Evolutionary conservation across 148 eudicot species (phyloP), one percentile per base, ranked within the genome.

Genomic region (Oxyria digyna): DNA sequence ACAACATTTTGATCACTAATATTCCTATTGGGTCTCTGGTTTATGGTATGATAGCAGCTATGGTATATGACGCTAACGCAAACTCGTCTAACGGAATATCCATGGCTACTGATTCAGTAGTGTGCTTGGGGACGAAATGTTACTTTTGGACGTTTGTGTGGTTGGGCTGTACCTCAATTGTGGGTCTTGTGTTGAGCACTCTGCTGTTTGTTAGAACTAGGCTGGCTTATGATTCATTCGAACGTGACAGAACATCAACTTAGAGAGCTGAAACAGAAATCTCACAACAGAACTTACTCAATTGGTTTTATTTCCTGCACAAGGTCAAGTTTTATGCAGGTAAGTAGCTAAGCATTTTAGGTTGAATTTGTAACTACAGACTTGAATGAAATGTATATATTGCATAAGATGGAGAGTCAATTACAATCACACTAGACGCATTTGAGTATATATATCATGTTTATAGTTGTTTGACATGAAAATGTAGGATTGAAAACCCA

Each of bases 1-100:
- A 76, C 63, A 76, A 76, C 50, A 72, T 76, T 23, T 46, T 76
- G 67, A 76, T 76, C 41, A 76, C 79, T 24, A 76, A 76, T 75
- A 76, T 76, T 35, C 79, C 79, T 1, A 62, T 76, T 1, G 79
- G 79, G 48, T 76, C 79, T 8, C 20, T 71, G 31, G 70, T 71
- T 12, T 76, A 71, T 5, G 73, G 79, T 14, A 33, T 71, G 1
- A 42, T 67, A 1, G 79, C 79, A 0, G 74, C 79, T 8, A 29
- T 76, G 27, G 65, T 76, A 15, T 76, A 76, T 20, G 75, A 76
- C 27, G 32, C 72, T 13, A 76, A 76, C 4, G 49, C 68, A 13
- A 12, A 6, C 10, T 33, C 24, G 15, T 70, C 74, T 21, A 64
- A 13, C 29, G 66, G 66, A 3, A 63, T 63, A 15, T 1, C 41